phyloP scores from a whole-genome alignment of 2,329 filamentous ascomycete genomes.

The Pyricularia pennisetigena region DNA sequence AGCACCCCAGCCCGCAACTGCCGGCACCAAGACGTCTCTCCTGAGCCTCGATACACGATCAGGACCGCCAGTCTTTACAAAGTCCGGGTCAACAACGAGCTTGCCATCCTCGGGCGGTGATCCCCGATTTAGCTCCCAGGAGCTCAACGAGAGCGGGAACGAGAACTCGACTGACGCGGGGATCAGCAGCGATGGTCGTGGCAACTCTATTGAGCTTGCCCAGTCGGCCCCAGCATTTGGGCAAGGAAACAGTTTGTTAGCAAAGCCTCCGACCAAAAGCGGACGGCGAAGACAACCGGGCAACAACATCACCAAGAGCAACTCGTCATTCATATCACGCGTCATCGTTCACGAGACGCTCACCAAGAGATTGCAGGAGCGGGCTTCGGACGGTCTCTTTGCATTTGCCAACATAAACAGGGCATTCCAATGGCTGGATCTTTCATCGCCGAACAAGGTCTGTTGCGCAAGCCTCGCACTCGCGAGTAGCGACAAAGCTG shows the following conservation, averaged over 20 bases:
- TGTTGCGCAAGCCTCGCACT: background rate
- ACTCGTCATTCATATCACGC: constrained; percentile 95
- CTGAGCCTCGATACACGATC: constrained; percentile 58
- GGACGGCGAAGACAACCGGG: constrained; percentile 84
- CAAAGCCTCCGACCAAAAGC: constrained; percentile 55
- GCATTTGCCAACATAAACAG: constrained; percentile 94
- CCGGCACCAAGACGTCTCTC: constrained; percentile 76
- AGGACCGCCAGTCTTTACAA: constrained; percentile 43
- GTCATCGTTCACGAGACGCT: constrained; percentile 84
- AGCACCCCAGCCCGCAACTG: constrained; percentile 69
- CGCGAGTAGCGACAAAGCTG: constrained; percentile 10
- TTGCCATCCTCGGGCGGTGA: constrained; percentile 29
- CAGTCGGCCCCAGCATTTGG: constrained; percentile 63
- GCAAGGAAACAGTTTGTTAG: constrained; percentile 70
- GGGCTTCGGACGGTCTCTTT: constrained; percentile 69
- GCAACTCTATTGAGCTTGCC: constrained; percentile 35
- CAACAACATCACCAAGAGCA: constrained; percentile 97
- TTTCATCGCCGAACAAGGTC: constrained; percentile 65
- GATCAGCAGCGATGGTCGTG: constrained; percentile 44
- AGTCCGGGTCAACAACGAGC: constrained; percentile 39
- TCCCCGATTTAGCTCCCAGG: background rate
- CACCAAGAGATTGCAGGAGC: constrained; percentile 69
- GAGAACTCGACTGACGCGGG: constrained; percentile 51
- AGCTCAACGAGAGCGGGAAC: constrained; percentile 28
- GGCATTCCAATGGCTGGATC: constrained; percentile 91